Conservation (phyloP, 495 filamentous ascomycete species). For the Penicillium subrubescens region DNA sequence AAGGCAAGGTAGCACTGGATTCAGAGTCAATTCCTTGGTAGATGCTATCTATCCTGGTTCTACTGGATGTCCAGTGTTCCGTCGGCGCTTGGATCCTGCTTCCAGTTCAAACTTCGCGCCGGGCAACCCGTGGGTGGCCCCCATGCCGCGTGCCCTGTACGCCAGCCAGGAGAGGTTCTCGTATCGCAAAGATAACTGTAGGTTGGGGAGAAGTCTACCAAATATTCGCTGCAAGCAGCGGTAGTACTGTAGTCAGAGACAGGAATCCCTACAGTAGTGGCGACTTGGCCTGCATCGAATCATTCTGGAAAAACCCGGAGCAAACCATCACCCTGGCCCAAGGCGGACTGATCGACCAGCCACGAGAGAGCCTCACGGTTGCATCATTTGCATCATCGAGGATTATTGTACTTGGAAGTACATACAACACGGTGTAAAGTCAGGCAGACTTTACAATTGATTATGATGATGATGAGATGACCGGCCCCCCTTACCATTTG, state of each 20-base stretch:
- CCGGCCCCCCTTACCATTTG: not conserved
- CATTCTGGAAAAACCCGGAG: slow-evolving; percentile 22
- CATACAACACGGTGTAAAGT: no score
- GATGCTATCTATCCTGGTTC: not conserved
- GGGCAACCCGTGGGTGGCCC: not conserved
- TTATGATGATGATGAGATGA: not conserved
- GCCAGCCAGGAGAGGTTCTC: not conserved
- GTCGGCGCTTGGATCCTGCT: slow-evolving; percentile 2
- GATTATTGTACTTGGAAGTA: no score
- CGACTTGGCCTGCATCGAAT: slow-evolving; percentile 26
- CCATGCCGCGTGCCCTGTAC: slow-evolving; percentile 1
- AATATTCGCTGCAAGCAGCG: not conserved
- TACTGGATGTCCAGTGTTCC: not conserved
- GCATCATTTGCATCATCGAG: slow-evolving; percentile 6
- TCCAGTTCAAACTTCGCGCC: not conserved
- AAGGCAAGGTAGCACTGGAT: not conserved
- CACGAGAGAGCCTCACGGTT: slow-evolving; percentile 16
- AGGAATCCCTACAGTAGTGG: not conserved
- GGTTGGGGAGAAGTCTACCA: not conserved
- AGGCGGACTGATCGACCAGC: not conserved
- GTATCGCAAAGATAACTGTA: not conserved
- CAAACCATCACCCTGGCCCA: not conserved
- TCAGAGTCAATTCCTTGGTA: not conserved
- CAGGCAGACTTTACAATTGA: no score
- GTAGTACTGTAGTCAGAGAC: no score